Evolutionary conservation across 2,329 filamentous ascomycete genomes (phyloP).

Genomic region (Podosphaera aphanis): DNA sequence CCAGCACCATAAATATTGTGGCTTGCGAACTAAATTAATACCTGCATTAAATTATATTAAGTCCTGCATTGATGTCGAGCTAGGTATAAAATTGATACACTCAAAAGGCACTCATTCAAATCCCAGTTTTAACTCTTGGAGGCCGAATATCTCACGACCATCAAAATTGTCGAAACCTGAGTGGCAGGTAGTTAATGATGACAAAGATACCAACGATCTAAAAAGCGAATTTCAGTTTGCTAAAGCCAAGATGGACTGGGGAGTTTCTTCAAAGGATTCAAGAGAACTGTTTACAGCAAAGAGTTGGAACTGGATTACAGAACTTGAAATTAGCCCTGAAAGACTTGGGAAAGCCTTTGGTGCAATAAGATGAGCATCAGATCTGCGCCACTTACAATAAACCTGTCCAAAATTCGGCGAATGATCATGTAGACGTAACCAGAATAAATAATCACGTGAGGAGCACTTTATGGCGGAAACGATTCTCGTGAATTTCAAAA

Average conservation of each 20-base stretch:
- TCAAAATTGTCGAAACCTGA: constrained; percentile 1
- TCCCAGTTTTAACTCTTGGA: constrained; percentile 11
- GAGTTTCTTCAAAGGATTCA: constrained; percentile 27
- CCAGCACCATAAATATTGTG: constrained; percentile 49
- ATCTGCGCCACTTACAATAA: not conserved
- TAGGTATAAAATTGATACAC: constrained; percentile 9
- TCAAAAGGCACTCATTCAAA: constrained; percentile 6
- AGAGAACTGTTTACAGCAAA: constrained; percentile 30
- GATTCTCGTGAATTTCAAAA: no score
- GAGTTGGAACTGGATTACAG: constrained; percentile 31
- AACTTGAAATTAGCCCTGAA: constrained; percentile 4
- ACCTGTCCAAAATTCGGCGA: no score
- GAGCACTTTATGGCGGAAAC: no score
- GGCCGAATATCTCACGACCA: constrained; percentile 1
- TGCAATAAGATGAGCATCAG: not conserved
- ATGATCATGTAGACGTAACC: no score
- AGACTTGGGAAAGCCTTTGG: constrained; percentile 1
- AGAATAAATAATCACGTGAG: no score
- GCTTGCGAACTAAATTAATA: constrained; percentile 38
- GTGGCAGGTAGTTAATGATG: constrained; percentile 6
- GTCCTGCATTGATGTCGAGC: constrained; percentile 23
- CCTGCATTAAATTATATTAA: constrained; percentile 43
- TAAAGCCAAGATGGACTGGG: constrained; percentile 26
- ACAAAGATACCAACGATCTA: constrained; percentile 6
- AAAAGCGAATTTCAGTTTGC: constrained; percentile 21